A percentile compares a stretch with the other conserved stretches of the same genome.
phyloP scores from a whole-genome alignment of 495 filamentous ascomycete species.

The Mytilinidion resinicola region DNA sequence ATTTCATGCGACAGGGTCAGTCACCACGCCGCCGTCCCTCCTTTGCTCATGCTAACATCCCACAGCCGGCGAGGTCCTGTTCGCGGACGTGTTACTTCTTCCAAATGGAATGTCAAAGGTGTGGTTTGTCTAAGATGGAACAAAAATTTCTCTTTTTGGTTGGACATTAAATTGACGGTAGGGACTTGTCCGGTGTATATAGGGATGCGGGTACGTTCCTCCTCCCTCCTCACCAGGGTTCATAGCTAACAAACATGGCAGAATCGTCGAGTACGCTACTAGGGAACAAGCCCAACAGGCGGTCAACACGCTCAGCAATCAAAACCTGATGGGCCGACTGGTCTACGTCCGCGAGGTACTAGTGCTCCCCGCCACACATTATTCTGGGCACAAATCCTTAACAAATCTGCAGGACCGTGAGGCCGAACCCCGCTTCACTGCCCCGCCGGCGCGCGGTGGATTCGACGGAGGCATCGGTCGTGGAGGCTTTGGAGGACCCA shows the following conservation, averaged over 20 bases:
- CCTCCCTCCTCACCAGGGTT: not conserved
- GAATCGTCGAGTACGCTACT: conserved; percentile 99
- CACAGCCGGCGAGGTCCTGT: conserved; percentile 96
- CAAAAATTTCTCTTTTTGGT: conserved; percentile 53
- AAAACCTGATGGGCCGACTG: conserved; percentile 94
- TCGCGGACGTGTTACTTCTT: conserved; percentile 98
- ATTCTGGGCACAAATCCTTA: not conserved
- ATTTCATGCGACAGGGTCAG: conserved; percentile 99
- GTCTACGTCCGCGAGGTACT: conserved; percentile 95
- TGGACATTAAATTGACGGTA: conserved; percentile 99
- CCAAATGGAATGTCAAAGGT: conserved; percentile 99
- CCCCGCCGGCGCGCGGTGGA: conserved; percentile 45
- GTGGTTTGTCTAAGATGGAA: conserved; percentile 48
- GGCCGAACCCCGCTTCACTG: conserved; percentile 89
- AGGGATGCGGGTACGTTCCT: conserved; percentile 96
- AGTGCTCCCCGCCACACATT: not conserved
- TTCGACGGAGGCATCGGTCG: conserved; percentile 39
- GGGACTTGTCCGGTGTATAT: conserved; percentile 85
- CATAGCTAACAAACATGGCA: conserved; percentile 37
- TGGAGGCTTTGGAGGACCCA: conserved; percentile 45
- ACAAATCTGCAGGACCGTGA: conserved; percentile 67
- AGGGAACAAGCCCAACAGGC: conserved; percentile 98
- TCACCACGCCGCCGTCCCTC: conserved; percentile 16
- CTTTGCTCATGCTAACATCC: conserved; percentile 6
- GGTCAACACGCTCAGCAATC: conserved; percentile 96